Evolutionary conservation across 164 flowering plant species (phyloP).

Genomic region (Taxillus chinensis): DNA sequence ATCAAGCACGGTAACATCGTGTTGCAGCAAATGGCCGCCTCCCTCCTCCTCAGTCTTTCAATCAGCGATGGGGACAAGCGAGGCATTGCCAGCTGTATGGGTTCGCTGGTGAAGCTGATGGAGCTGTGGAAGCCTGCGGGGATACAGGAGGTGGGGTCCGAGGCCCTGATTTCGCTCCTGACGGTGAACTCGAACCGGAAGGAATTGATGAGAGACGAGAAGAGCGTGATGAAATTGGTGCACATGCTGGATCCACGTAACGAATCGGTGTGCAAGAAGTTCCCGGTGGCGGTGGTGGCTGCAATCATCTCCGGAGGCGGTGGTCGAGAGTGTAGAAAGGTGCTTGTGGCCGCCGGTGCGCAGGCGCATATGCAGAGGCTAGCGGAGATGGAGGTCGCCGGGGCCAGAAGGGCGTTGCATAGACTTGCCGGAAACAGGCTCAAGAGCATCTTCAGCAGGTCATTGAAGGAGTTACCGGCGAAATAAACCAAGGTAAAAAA

Average conservation of each 20-base stretch:
- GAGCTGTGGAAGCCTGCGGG: constrained; percentile 62
- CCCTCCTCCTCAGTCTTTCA: constrained; percentile 32
- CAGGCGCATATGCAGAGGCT: constrained; percentile 44
- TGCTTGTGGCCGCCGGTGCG: constrained; percentile 55
- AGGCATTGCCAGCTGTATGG: constrained; percentile 43
- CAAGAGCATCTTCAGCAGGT: constrained; percentile 50
- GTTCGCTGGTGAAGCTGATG: constrained; percentile 51
- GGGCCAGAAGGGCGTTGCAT: constrained; percentile 62
- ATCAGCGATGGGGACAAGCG: constrained; percentile 48
- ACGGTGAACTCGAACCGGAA: constrained; percentile 51
- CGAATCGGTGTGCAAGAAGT: constrained; percentile 40
- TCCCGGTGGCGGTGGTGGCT: constrained; percentile 42
- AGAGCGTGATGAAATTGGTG: constrained; percentile 46
- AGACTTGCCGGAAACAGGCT: constrained; percentile 57
- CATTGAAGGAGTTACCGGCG: constrained; percentile 46
- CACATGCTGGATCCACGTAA: constrained; percentile 58
- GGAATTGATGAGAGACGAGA: constrained; percentile 64
- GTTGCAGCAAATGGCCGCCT: constrained; percentile 41
- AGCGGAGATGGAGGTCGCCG: constrained; percentile 59
- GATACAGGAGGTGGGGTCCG: constrained; percentile 43
- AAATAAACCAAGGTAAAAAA: constrained; percentile 22
- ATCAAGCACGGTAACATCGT: constrained; percentile 37
- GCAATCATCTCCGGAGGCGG: constrained; percentile 29
- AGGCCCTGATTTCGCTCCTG: constrained; percentile 43
- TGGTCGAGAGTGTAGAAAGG: constrained; percentile 43